These are phyloP conservation scores for Alectoria sarmentosa DNA, from an alignment of 495 filamentous ascomycete genomes.

Conservation along the genomic window DNA sequence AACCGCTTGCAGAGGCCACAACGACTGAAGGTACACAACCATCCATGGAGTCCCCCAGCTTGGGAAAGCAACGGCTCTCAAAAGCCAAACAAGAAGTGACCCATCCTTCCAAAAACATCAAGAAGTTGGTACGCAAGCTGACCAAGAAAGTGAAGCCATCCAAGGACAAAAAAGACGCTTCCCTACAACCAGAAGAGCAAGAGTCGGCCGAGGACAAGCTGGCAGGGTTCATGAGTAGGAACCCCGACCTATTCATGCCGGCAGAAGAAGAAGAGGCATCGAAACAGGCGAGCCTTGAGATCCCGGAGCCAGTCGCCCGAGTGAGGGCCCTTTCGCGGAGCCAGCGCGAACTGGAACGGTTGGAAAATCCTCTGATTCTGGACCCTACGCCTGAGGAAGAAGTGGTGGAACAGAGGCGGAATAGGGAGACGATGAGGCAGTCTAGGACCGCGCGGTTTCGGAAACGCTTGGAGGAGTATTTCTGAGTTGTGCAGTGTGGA, in stretches of 20 bases:
- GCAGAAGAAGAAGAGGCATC: neutral
- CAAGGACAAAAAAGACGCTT: neutral
- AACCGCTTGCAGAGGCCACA: neutral
- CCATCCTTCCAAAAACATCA: neutral
- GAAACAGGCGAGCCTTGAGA: neutral
- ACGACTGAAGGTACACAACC: neutral
- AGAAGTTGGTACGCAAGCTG: neutral
- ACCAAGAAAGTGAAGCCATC: neutral
- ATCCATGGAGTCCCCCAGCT: neutral
- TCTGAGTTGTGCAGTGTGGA: neutral
- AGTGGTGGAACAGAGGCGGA: neutral
- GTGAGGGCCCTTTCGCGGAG: neutral
- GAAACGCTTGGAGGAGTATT: neutral
- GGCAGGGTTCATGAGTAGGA: neutral
- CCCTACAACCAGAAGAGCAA: neutral
- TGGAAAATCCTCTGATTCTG: neutral
- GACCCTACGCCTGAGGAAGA: neutral
- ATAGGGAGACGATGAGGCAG: neutral
- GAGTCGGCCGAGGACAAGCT: neutral
- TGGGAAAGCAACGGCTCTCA: no score
- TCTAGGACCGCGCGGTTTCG: neutral
- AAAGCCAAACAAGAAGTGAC: neutral
- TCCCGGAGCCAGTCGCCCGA: neutral
- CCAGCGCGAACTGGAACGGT: neutral
- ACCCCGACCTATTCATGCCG: neutral